phyloP scores from a whole-genome alignment of 2,329 filamentous ascomycete species.

The Diaporthe ilicicola region DNA sequence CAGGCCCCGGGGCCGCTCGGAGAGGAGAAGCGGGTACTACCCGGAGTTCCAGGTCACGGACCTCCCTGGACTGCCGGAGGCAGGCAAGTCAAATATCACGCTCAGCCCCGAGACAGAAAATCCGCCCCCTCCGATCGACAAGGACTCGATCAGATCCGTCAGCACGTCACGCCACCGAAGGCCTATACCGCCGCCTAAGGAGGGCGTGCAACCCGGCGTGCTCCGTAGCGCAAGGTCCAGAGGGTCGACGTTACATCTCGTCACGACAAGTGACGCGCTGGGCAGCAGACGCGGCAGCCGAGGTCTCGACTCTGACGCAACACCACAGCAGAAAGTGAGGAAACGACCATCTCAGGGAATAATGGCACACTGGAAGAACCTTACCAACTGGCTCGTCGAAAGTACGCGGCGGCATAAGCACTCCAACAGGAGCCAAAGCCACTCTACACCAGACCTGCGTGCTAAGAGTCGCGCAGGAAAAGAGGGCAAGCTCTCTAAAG shows the following conservation, averaged over 20 bases:
- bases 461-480: conserved; percentile 55
- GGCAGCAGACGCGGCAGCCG: conserved; percentile 43
- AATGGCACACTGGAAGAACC: conserved; percentile 69
- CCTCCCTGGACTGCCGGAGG: conserved; percentile 79
- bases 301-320: conserved; percentile 41
- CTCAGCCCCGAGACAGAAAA: conserved; percentile 52
- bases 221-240: conserved; percentile 75
- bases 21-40: conserved; percentile 76
- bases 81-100: conserved; percentile 52
- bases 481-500: conserved; percentile 55
- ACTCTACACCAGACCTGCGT: conserved; percentile 68
- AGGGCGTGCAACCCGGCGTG: conserved; percentile 70
- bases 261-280: conserved; percentile 69
- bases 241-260: conserved; percentile 87
- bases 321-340: conserved; percentile 55
- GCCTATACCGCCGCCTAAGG: conserved; percentile 86
- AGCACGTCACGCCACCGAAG: conserved; percentile 81
- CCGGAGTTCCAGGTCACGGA: conserved; percentile 74
- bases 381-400: conserved; percentile 71
- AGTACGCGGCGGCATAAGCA: conserved; percentile 61
- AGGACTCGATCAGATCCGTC: conserved; percentile 77
- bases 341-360: conserved; percentile 68
- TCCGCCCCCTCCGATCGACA: conserved; percentile 80
- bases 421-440: conserved; percentile 59
- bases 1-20: conserved; percentile 77